Evolutionary conservation across 2,329 filamentous ascomycete species (phyloP), one percentile per base, ranked within the genome.

Genomic region (Epichloe festucae): DNA sequence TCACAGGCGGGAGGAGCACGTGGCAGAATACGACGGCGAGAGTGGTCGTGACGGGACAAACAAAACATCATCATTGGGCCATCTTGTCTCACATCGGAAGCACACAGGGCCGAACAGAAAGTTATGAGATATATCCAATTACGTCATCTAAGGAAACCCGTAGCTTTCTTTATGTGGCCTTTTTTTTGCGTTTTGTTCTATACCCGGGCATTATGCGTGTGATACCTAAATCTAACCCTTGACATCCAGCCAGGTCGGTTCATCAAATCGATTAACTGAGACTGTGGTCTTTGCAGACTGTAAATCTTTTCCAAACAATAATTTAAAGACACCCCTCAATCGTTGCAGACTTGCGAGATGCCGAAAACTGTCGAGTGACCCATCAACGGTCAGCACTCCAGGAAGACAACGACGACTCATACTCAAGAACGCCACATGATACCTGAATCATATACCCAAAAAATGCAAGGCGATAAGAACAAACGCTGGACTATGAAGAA

Each of bases 271-370:
- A 34, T 17, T 14, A n/a, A 43, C 1, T 2, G 5, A 15, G 40
- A 15, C 15, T 48, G 46, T n/a, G 34, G 34, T 39, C 41, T 38
- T 45, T 50, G 41, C 48, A 50, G 41, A 50, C 48, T 50, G 19
- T 50, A 27, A 12, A 14, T 50, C 48, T 50, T 45, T 39, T 14
- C 48, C 34, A 17, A 35, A 14, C n/a, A 43, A 43, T 21, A 43
- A n/a, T 3, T 4, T 5, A 11, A 23, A 40, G 23, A 42, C 7
- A 38, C 36, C 31, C 14, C 4, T 40, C 41, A 17, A 44, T 50
- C 38, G 34, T 21, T 19, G 42, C 19, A 38, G 38, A 10, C 35
- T 39, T 45, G 31, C 43, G 36, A 36, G 40, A 4, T 34, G 36
- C 41, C 31, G 36, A 31, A 17, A 38, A 6, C 19, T 40, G 36